Evolutionary conservation across 805 yeast species (phyloP), one percentile per base, ranked within the genome.

Genomic region (Starmerella cellae): DNA sequence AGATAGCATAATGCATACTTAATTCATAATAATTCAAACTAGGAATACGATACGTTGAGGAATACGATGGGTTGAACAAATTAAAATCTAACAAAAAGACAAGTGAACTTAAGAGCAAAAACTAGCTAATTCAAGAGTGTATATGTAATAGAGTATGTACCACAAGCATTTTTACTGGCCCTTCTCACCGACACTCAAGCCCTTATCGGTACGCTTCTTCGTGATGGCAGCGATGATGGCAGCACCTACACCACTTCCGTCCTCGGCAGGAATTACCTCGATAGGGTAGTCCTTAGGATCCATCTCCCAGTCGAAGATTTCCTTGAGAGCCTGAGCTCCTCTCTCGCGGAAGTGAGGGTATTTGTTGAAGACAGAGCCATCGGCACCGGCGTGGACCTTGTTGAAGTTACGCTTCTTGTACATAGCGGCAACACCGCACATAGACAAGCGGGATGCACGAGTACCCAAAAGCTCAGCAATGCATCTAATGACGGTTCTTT

Each of bases 181-280:
- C 5, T 5, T 17, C 42, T 52, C 50, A 21, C 65, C 65, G 23
- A 61, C 62, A 26, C 62, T 56, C 19, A 57, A 53, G 11, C 88
- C 88, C 47, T 73, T 69, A 51, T 67, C 70, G 57, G 79, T 68
- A 68, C 98, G 79, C 62, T 75, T 70, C 62, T 80, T 75, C 44
- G 97, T 80, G 63, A 88, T 73, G 35, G 97, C 96, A 42, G 98
- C 97, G 65, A 91, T 88, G 56, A 88, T 74, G 40, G 97, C 98
- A 43, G 98, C 98, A 60, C 98, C 98, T 38, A 83, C 95, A 68
- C 97, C 97, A 30, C 91, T 80, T 56, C 98, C 98, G 67, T 91
- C 98, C 67, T 88, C 95, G 51, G 98, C 97, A 45, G 93, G 82
- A 32, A 79, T 82, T 53, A 87, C 76, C 50, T 71, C 65, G 58